Evolutionary conservation across 495 filamentous ascomycete genomes (phyloP).

Genomic region (Staphylotrichum tortipilum): DNA sequence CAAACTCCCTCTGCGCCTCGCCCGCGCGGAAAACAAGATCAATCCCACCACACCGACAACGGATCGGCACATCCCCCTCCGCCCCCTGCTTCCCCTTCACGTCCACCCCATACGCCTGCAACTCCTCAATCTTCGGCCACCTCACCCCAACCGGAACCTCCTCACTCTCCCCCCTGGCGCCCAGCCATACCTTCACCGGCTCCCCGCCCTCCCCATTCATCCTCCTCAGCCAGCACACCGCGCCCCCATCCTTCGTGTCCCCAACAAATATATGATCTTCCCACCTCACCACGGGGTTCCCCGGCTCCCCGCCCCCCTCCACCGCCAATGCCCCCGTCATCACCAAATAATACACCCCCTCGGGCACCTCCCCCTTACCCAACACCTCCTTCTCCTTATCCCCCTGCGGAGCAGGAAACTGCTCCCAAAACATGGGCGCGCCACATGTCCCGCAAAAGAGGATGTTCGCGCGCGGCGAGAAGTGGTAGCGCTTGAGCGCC

Average conservation of each 20-base stretch:
- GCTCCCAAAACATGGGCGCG: constrained; percentile 35
- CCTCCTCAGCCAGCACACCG: constrained; percentile 28
- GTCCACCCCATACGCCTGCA: neutral
- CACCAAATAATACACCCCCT: constrained; percentile 4
- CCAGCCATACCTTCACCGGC: constrained; percentile 13
- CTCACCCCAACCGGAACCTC: constrained; percentile 1
- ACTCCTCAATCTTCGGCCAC: neutral
- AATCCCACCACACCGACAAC: constrained; percentile 46
- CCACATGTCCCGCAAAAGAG: constrained; percentile 42
- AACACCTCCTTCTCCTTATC: too few species aligned
- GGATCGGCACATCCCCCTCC: constrained; percentile 24
- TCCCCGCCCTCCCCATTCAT: constrained; percentile 20
- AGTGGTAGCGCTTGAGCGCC: constrained; percentile 27
- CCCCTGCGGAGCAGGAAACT: neutral
- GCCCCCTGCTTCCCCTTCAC: neutral
- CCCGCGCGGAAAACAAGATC: constrained; percentile 23
- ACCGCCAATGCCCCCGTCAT: constrained; percentile 27
- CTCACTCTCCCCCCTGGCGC: constrained; percentile 12
- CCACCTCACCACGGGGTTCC: constrained; percentile 14
- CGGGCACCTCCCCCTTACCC: constrained; percentile 27
- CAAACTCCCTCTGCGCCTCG: constrained; percentile 20
- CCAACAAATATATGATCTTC: constrained; percentile 34
- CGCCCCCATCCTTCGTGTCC: constrained; percentile 39
- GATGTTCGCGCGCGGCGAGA: constrained; percentile 17
- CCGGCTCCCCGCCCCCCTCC: constrained; percentile 11